Evolutionary conservation across 345 rosid genomes (phyloP).

Genomic region (Acer negundo): DNA sequence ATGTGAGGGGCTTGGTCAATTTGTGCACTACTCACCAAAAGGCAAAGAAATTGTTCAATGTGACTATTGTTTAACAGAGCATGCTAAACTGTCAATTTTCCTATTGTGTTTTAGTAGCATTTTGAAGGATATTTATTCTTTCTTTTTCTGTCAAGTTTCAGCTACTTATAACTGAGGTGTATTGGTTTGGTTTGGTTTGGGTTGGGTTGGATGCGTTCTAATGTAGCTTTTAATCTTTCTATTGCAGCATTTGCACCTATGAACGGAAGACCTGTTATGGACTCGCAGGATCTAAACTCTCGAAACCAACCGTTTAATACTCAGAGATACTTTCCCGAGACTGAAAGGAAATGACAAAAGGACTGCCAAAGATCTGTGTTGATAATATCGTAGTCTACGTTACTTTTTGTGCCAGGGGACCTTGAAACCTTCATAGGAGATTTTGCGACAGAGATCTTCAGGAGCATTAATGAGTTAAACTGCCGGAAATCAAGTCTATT

Average conservation of each 20-base stretch:
- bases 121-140: background rate
- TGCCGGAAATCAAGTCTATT: background rate
- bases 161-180: background rate
- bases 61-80: background rate
- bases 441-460: background rate
- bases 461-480: background rate
- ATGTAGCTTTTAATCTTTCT: conserved; percentile 14
- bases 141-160: background rate
- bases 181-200: background rate
- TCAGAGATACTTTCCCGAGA: conserved; percentile 41
- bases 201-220: conserved; percentile 9
- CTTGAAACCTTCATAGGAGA: background rate
- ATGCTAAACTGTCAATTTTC: background rate
- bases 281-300: conserved; percentile 27
- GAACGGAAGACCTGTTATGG: conserved; percentile 41
- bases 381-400: background rate
- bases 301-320: conserved; percentile 58
- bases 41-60: background rate
- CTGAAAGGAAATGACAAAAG: conserved; percentile 23
- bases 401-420: background rate
- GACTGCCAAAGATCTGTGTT: background rate
- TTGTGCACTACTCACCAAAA: background rate
- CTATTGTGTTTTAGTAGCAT: background rate
- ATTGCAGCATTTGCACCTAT: conserved; percentile 83
- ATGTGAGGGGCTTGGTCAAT: background rate